These are phyloP conservation scores for Berkeleyomyces rouxiae DNA, from an alignment of 2,329 filamentous ascomycete genomes.

Conservation along the genomic window DNA sequence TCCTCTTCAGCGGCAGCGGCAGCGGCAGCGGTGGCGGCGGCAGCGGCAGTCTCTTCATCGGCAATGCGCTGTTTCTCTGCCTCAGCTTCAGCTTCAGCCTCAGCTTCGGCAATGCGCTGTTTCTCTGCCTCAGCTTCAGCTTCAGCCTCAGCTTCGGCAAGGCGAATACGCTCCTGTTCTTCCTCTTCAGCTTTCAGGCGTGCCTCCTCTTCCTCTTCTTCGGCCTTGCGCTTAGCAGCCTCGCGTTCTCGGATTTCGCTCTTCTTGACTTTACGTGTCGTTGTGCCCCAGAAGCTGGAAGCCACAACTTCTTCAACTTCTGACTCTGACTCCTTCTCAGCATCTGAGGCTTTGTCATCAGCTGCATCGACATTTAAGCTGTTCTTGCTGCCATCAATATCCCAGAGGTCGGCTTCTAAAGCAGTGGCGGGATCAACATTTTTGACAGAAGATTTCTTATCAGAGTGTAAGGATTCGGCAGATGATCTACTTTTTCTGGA, in stretches of 20 bases:
- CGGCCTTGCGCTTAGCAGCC: slow-evolving; percentile 1
- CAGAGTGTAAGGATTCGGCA: not conserved
- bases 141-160: slow-evolving; percentile 2
- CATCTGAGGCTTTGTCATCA: slow-evolving; percentile 12
- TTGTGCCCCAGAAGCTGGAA: slow-evolving; percentile 17
- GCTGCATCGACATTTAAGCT: slow-evolving; percentile 17
- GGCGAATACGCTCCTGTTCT: not conserved
- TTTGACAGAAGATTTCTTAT: slow-evolving; percentile 17
- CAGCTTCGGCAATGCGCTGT: not conserved
- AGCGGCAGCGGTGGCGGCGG: not conserved
- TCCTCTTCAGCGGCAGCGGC: not conserved
- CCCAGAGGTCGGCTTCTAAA: not conserved
- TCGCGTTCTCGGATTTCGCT: slow-evolving; percentile 15
- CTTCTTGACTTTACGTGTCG: slow-evolving; percentile 21
- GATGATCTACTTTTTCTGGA: slow-evolving; percentile 1
- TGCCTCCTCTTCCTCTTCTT: slow-evolving; percentile 9
- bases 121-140: not conserved
- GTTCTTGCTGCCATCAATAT: slow-evolving; percentile 17
- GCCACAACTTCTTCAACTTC: slow-evolving; percentile 21
- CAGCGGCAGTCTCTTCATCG: slow-evolving; percentile 11
- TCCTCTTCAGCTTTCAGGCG: slow-evolving; percentile 7
- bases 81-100: not conserved
- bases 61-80: slow-evolving; percentile 9
- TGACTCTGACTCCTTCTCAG: slow-evolving; percentile 16
- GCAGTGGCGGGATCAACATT: slow-evolving; percentile 1